Percentiles rank a stretch among this genome's conserved stretches.
These are phyloP conservation scores for Silybum marianum DNA, from an alignment of 129 eudicot species.

Conservation along the genomic window DNA sequence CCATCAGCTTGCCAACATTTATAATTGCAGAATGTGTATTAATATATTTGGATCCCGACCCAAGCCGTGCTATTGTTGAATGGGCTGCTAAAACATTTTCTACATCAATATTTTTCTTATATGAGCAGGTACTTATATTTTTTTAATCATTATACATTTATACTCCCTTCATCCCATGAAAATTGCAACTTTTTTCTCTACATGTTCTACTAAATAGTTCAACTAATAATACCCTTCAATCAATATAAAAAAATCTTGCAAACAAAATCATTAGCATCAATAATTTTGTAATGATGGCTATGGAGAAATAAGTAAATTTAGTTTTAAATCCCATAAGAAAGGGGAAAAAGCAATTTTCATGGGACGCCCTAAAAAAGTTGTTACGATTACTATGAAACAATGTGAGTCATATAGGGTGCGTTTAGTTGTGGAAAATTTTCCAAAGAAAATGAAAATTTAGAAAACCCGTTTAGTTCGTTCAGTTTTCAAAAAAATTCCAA, in stretches of 20 bases:
- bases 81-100: slow-evolving; percentile 93
- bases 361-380: not conserved
- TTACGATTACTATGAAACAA: not conserved
- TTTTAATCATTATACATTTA: not conserved
- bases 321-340: slow-evolving; percentile 15
- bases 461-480: too few relatives aligned
- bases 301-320: not conserved
- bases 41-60: slow-evolving; percentile 92
- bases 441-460: too few relatives aligned
- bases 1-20: slow-evolving; percentile 98
- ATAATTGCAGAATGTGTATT: slow-evolving; percentile 99
- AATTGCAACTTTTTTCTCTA: not conserved
- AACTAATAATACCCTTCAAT: slow-evolving; percentile 6
- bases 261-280: not conserved
- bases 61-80: slow-evolving; percentile 79
- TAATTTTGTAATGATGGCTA: not conserved
- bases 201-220: not conserved
- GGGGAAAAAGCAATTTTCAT: not conserved
- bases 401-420: not conserved
- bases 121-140: slow-evolving; percentile 78
- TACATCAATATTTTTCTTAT: slow-evolving; percentile 85
- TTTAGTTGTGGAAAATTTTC: too few relatives aligned
- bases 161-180: not conserved
- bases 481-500: too few relatives aligned
- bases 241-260: not conserved